A percentile compares a stretch with the other conserved stretches of the same genome.
Conservation (phyloP, 2,329 filamentous ascomycete genomes). For the Chrysoporthe cubensis region DNA sequence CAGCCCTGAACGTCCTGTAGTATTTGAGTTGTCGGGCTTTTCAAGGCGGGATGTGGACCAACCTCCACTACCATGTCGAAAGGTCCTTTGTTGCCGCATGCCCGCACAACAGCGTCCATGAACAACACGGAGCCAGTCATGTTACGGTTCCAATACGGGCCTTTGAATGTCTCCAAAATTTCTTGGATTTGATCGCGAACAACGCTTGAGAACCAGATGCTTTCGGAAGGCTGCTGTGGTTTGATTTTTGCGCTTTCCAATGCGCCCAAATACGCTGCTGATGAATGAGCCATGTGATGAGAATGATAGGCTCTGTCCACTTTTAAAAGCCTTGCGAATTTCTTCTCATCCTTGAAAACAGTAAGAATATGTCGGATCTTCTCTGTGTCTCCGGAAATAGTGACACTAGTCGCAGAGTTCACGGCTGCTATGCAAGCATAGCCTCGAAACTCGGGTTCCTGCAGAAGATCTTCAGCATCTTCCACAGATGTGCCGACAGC, state of each 20-base stretch:
- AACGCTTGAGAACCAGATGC: constrained; percentile 33
- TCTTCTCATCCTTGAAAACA: not conserved
- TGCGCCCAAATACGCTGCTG: not conserved
- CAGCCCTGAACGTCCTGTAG: constrained; percentile 13
- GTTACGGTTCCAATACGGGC: constrained; percentile 31
- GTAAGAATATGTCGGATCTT: no score
- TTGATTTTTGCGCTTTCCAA: not conserved
- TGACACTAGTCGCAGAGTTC: not conserved
- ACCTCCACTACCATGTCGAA: constrained; percentile 34
- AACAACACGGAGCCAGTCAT: constrained; percentile 33
- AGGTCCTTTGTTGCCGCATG: constrained; percentile 10
- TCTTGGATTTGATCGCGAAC: not conserved
- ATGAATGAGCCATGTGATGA: not conserved
- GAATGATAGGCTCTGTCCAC: not conserved
- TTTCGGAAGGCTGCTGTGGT: no score
- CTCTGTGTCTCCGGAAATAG: not conserved
- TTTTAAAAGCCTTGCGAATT: not conserved
- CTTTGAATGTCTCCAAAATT: constrained; percentile 2
- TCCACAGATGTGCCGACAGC: not conserved
- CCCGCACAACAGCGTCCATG: constrained; percentile 17
- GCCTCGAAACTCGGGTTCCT: not conserved
- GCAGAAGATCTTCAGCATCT: not conserved
- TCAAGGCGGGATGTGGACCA: constrained; percentile 43
- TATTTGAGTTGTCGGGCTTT: constrained; percentile 42
- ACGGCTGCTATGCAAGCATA: not conserved